Evolutionary conservation across 768 basidiomycete genomes (phyloP), one percentile per base, ranked within the genome.

Genomic region (Obba rivulosa): DNA sequence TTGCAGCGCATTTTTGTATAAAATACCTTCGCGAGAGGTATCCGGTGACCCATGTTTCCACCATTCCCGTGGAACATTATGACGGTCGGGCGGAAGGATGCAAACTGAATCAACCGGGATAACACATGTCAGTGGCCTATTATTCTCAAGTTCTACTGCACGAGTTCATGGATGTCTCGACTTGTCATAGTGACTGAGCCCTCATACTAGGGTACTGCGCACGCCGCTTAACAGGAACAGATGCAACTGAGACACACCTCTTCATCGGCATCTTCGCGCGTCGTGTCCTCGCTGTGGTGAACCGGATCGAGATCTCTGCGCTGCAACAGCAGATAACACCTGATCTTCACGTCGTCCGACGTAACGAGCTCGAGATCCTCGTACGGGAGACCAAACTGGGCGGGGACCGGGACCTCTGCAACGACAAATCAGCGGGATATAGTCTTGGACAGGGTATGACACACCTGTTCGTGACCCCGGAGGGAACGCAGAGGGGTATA

Each of bases 41-140:
- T 78, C 21, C 95, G 79, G 61, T 98, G 95, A 1, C 95, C 94
- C 34, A 82, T 73, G 56, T 91, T 92, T 13, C 88, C 88, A 0
- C 82, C 87, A 57, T 90, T 90, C 7, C 95, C 95, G 57, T 97
- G 94, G 48, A 96, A 92, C 82, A 97, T 89, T 43, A 98, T 65
- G 2, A 98, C 74, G 0, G 92, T 96, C 1, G 95, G 95, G 14
- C 92, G 74, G 38, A 62, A 64, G 0, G 70, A 61, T 14, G 73
- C 69, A 51, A 73, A 74, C 75, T 75, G 41, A 14, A 41, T 13
- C 28, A 31, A 31, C 28, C 5, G 13, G 28, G 5, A 13, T 5
- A 31, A 7, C 28, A 31, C 28, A n/a, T n/a, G 28, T 31, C 28
- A 31, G 28, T 13, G 5, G 13, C 28, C 28, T 31, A 31, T 7